These are phyloP conservation scores for Crithidia sp. DNA, from an alignment of 208 protist species.

Conservation along the genomic window DNA sequence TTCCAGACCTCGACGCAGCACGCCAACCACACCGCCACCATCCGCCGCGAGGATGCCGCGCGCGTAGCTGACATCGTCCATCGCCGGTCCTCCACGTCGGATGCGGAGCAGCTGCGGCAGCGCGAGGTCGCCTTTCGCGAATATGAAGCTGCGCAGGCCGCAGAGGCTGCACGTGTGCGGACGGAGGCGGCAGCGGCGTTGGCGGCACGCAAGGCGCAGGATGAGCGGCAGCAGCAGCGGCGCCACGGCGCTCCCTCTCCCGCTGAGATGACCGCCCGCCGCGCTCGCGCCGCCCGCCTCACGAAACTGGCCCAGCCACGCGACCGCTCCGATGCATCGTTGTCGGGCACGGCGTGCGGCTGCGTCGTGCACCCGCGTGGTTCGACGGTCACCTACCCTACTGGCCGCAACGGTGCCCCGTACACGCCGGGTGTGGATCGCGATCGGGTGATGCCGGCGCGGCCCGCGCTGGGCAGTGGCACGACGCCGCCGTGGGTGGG, in stretches of 20 bases:
- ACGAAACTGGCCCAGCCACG: conserved; percentile 60
- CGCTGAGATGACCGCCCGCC: conserved; percentile 21
- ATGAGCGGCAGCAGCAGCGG: conserved; percentile 32
- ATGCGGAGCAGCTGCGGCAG: conserved; percentile 32
- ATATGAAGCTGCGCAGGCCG: conserved; percentile 30
- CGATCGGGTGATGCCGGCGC: conserved; percentile 73
- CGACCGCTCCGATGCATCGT: conserved; percentile 26
- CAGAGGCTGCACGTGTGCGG: conserved; percentile 19
- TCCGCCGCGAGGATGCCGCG: conserved; percentile 67
- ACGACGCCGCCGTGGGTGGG: conserved; percentile 61
- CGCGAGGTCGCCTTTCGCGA: conserved; percentile 37
- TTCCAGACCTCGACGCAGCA: conserved; percentile 70
- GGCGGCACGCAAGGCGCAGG: conserved; percentile 25
- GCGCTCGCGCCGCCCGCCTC: conserved; percentile 33
- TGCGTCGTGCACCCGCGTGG: conserved; percentile 51
- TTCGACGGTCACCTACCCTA: conserved; percentile 40
- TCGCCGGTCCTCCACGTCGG: conserved; percentile 21
- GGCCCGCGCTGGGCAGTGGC: conserved; percentile 29
- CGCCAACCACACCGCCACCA: conserved; percentile 57
- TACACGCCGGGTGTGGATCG: conserved; percentile 86
- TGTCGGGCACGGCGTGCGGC: conserved; percentile 39
- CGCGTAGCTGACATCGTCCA: conserved; percentile 54
- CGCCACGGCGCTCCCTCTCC: conserved; percentile 13
- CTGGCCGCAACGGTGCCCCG: conserved; percentile 49
- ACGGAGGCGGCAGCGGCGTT: conserved; percentile 33